Evolutionary conservation across 768 basidiomycete genomes (phyloP).

Genomic region (Tylopilus subfusipes): DNA sequence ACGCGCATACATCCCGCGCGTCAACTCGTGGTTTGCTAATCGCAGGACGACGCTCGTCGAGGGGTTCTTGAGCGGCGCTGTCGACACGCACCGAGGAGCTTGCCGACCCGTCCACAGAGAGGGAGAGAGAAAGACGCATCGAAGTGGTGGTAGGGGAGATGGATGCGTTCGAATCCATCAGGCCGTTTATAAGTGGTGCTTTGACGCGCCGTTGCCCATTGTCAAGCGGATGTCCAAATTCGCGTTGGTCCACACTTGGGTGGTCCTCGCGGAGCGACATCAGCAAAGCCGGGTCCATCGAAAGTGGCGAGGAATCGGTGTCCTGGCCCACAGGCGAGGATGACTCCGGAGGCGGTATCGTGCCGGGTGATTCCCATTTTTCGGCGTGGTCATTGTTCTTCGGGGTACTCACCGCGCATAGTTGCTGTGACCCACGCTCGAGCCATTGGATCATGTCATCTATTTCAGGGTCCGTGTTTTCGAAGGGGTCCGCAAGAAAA

Average conservation of each 20-base stretch:
- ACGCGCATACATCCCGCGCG: constrained; percentile 10
- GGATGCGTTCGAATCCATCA: neutral
- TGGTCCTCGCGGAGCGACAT: neutral
- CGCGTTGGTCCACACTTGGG: neutral
- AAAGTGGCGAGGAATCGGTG: neutral
- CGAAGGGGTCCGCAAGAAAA: neutral
- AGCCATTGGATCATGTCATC: neutral
- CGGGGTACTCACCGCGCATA: neutral
- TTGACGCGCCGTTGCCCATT: neutral
- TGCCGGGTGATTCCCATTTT: constrained; percentile 2
- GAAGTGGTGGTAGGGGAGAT: neutral
- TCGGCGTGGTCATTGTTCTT: constrained; percentile 2
- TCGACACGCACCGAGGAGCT: neutral
- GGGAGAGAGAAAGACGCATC: neutral
- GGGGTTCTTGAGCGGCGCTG: neutral
- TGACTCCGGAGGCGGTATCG: constrained; percentile 18
- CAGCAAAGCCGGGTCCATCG: neutral
- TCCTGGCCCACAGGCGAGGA: constrained; percentile 17
- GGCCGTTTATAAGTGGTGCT: neutral
- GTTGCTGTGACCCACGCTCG: neutral
- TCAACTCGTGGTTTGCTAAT: neutral
- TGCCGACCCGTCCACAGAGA: neutral
- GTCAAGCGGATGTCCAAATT: neutral
- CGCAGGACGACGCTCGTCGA: neutral
- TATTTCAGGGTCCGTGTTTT: neutral